Evolutionary conservation across 2,329 filamentous ascomycete species (phyloP).

Genomic region (Lasiodiplodia citricola): DNA sequence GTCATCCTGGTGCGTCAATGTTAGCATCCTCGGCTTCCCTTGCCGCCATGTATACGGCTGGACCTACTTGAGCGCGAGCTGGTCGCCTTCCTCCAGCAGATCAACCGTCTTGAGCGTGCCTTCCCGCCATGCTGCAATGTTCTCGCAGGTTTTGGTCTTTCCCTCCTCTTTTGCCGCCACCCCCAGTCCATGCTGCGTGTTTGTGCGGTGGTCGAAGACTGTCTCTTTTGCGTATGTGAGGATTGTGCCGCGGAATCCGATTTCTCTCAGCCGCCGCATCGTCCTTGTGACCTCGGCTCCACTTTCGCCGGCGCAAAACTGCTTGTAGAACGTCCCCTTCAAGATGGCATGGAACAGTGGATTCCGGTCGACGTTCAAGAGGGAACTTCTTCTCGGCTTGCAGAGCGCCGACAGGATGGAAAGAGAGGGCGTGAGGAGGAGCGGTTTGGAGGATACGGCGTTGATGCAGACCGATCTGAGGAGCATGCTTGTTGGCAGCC

Average conservation of each 20-base stretch:
- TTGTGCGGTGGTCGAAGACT: slow-evolving; percentile 40
- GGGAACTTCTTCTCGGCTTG: neutral
- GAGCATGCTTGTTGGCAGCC: slow-evolving; percentile 7
- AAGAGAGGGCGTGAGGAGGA: slow-evolving; percentile 1
- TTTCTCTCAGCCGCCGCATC: slow-evolving; percentile 70
- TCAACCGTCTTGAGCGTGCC: slow-evolving; percentile 74
- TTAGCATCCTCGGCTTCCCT: slow-evolving; percentile 41
- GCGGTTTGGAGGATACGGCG: slow-evolving; percentile 10
- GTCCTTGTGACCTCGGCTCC: slow-evolving; percentile 65
- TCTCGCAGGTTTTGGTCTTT: neutral
- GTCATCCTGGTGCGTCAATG: slow-evolving; percentile 41
- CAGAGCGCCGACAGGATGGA: slow-evolving; percentile 6
- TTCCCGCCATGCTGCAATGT: slow-evolving; percentile 35
- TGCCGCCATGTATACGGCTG: neutral
- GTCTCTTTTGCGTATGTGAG: slow-evolving; percentile 79
- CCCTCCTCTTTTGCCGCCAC: neutral
- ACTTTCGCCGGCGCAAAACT: slow-evolving; percentile 87
- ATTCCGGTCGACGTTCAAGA: slow-evolving; percentile 20
- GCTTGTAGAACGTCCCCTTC: slow-evolving; percentile 83
- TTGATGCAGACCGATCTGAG: slow-evolving; percentile 18
- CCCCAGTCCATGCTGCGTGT: neutral
- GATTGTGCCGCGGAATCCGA: slow-evolving; percentile 82
- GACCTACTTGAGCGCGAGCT: slow-evolving; percentile 52
- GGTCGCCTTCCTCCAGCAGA: slow-evolving; percentile 52
- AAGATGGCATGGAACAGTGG: slow-evolving; percentile 72